These are phyloP conservation scores for Fusarium tuaranense DNA, from an alignment of 2,329 filamentous ascomycete genomes.

Conservation along the genomic window DNA sequence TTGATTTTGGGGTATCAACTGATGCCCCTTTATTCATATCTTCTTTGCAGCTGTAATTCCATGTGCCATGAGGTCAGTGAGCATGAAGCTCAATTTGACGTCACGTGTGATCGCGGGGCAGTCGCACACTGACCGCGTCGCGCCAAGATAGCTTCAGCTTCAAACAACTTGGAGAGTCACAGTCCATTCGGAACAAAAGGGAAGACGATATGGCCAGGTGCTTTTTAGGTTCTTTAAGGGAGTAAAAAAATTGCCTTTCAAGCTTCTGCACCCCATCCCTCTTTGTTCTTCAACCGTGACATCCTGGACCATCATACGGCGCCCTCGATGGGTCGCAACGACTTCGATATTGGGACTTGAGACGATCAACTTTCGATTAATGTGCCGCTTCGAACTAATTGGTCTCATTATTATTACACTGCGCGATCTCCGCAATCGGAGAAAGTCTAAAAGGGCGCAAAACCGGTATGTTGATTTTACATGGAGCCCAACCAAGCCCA, in stretches of 20 bases:
- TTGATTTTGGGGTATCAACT: not conserved
- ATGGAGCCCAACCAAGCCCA: not conserved
- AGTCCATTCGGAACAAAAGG: not conserved
- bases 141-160: constrained; percentile 18
- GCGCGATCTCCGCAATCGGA: constrained; percentile 56
- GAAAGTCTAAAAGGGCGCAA: constrained; percentile 50
- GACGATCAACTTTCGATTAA: constrained; percentile 43
- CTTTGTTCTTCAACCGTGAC: not conserved
- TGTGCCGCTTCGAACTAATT: constrained; percentile 67
- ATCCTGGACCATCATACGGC: not conserved
- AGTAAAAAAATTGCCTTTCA: not conserved
- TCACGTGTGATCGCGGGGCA: constrained; percentile 40
- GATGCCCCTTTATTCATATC: not conserved
- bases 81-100: constrained; percentile 7
- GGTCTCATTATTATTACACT: constrained; percentile 62
- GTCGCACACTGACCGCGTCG: constrained; percentile 31
- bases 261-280: not conserved
- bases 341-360: constrained; percentile 5
- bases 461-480: constrained; percentile 32
- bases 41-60: not conserved
- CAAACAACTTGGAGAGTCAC: not conserved
- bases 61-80: not conserved
- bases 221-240: not conserved
- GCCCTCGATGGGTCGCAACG: not conserved
- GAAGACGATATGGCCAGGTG: not conserved